Evolutionary conservation across 164 flowering plant species (phyloP).

Genomic region (Houttuynia cordata): DNA sequence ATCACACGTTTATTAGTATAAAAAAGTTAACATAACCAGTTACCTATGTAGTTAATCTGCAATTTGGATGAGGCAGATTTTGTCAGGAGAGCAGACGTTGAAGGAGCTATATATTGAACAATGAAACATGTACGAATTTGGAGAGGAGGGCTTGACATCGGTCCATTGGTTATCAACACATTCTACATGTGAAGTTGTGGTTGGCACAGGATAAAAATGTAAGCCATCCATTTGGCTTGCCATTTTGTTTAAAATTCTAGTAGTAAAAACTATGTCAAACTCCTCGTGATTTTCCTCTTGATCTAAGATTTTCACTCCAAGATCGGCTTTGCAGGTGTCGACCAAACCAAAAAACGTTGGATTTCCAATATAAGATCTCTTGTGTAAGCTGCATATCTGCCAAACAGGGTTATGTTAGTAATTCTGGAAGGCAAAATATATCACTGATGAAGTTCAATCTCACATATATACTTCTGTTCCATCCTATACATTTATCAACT

Average conservation of each 20-base stretch:
- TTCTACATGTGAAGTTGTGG: conserved; percentile 33
- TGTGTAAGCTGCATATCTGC: conserved; percentile 42
- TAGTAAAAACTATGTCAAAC: conserved; percentile 44
- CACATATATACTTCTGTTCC: no score
- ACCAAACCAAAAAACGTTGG: conserved; percentile 43
- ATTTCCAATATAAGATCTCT: conserved; percentile 11
- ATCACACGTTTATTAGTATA: no score
- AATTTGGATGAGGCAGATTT: conserved; percentile 46
- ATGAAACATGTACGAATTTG: conserved; percentile 61
- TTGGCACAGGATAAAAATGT: conserved; percentile 28
- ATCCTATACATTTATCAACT: no score
- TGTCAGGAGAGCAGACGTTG: conserved; percentile 29
- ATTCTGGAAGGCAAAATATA: neutral
- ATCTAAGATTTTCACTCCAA: conserved; percentile 38
- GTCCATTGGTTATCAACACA: conserved; percentile 64
- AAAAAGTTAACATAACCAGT: no score
- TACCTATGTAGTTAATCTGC: conserved; percentile 13
- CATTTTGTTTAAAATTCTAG: conserved; percentile 40
- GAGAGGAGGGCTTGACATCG: conserved; percentile 36
- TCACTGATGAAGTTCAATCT: neutral
- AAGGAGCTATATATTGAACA: conserved; percentile 49
- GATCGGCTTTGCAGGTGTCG: conserved; percentile 33
- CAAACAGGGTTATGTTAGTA: conserved; percentile 1
- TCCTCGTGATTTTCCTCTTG: conserved; percentile 22
- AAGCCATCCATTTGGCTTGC: conserved; percentile 30